Base-by-base conservation (phyloP, 768 basidiomycete genomes). In the Jaapia argillacea region DNA sequence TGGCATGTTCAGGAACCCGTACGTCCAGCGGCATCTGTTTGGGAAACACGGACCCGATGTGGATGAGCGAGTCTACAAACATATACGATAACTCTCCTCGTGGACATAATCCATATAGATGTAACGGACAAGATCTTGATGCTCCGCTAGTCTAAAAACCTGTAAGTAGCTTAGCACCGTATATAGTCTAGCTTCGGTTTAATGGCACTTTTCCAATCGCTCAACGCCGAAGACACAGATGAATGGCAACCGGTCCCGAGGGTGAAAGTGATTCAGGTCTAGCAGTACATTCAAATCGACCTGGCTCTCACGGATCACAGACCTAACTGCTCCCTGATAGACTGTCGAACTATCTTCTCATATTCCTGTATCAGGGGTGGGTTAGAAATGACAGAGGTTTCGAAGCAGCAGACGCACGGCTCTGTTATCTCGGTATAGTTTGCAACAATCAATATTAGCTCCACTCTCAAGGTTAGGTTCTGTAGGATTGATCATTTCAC, bases 381-480 rank as follows among this genome's bases (percentile, higher is more conserved):
- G 41, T 43, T 6, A 43, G 23, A 31, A 35, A 43, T 6, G 22
- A 21, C 25, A 6, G n/a, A 26, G 10, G n/a, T n/a, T n/a, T n/a
- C n/a, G n/a, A n/a, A n/a, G n/a, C n/a, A n/a, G n/a, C n/a, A n/a
- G n/a, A n/a, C 70, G 49, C 45, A 77, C 74, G 51, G 69, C 64
- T 46, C 74, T 77, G 59, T 96, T 81, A 50, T 96, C 93, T 47
- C 94, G 75, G 61, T 94, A 97, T 45, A 98, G 67, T 66, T 98
- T 98, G 71, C 91, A 93, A 57, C 92, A 94, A 65, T 94, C 84
- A 49, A 99, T 86, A 65, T 96, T 97, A 41, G 96, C 96, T 16
- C 92, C 92, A 47, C 87, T 91, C 64, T 99, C 96, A 39, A 97
- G 72, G 63, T 99, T 99, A 22, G 96, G 96, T 67, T 98, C 94